Base-by-base conservation (phyloP, 176 grass and related monocot genomes). In the Avena atlantica region DNA sequence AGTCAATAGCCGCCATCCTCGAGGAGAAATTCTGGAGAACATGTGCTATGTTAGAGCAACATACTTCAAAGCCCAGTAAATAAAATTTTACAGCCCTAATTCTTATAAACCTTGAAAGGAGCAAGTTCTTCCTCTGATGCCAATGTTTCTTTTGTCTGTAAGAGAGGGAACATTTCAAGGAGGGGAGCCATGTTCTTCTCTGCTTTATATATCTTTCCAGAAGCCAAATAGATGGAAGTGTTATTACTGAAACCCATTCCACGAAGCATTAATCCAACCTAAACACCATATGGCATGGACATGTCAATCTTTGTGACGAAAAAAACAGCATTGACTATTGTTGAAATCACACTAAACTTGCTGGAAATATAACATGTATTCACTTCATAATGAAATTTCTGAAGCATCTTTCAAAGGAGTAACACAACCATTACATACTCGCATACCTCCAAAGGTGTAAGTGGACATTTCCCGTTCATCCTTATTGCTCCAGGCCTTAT, bases 111-210 rank as follows among this genome's bases (percentile, higher is more conserved):
- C 92, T 94, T 99, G 83, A 96, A 96, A 71, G 92, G 85, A 80
- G 91, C 80, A 67, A 99, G 94, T 76, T 99, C 97, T 87, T 97
- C 92, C 82, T 90, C 66, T 69, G 91, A 91, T 85, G 92, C 94
- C 69, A 99, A 92, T 83, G 97, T 91, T 81, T 97, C 92, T 93
- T 99, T 99, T 65, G 94, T 97, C 74, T 99, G 91, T 68, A 97
- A 89, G 63, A 94, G 89, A n/a, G 97, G 97, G 85, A 97, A 99
- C 94, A 99, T 99, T 88, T 99, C 97, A 75, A 97, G 87, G 86
- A 99, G 97, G 56, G 97, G 97, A 87, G 74, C 74, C 97, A 99
- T 99, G 45, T 85, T 99, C 87, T 92, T 97, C 64, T 99, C 94
- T 87, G 92, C 89, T 87, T 93, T 97, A 87, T 99, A 97, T 57